Evolutionary conservation across 176 grass and related monocot species (phyloP).

Genomic region (Stipa capillata): DNA sequence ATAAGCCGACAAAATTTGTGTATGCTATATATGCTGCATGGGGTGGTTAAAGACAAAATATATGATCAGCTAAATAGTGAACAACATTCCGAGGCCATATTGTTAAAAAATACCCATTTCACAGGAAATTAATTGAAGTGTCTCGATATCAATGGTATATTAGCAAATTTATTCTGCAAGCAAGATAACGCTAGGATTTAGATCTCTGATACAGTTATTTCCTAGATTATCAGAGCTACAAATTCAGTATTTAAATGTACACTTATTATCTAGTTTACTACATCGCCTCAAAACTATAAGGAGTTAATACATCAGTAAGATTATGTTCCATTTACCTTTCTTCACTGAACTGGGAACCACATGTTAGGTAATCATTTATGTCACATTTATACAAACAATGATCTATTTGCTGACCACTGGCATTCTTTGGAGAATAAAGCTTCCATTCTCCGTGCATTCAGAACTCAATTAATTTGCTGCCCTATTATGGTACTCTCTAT

Average conservation of each 20-base stretch:
- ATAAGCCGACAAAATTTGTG: no score
- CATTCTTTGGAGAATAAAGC: background rate
- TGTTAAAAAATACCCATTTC: background rate
- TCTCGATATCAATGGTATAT: background rate
- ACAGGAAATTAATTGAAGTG: no score
- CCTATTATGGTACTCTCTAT: no score
- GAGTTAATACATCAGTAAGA: background rate
- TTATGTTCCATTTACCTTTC: background rate
- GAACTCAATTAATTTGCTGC: no score
- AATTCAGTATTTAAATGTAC: background rate
- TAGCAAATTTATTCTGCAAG: background rate
- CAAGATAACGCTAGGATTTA: background rate
- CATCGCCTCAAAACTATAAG: background rate
- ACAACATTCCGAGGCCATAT: background rate
- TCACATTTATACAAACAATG: background rate
- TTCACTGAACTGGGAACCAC: background rate
- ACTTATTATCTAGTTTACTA: background rate
- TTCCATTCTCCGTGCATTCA: background rate
- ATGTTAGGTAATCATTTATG: background rate
- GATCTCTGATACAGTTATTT: background rate
- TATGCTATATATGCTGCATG: background rate
- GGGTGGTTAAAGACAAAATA: background rate
- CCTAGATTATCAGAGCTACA: background rate
- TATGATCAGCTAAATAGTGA: background rate
- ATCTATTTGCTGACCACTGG: background rate